These are phyloP conservation scores for Helminthosporium solani DNA, from an alignment of 2,329 filamentous ascomycete genomes.

Conservation along the genomic window DNA sequence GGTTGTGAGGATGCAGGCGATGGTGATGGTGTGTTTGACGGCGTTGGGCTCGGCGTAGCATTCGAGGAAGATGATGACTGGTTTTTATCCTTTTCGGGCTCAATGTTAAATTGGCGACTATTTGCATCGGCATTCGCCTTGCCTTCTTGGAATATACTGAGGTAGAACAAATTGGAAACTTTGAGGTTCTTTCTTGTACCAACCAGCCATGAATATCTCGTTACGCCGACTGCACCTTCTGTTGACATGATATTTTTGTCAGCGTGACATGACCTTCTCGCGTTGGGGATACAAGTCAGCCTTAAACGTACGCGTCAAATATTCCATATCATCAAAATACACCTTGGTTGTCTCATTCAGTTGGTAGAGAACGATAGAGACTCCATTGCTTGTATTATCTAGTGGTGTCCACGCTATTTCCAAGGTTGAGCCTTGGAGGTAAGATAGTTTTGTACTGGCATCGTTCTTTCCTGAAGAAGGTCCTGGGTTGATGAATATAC, in stretches of 20 bases:
- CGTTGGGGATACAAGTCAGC: too few relatives aligned
- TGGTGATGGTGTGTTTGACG: too few relatives aligned
- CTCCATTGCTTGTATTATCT: constrained; percentile 1
- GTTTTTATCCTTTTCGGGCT: too few relatives aligned
- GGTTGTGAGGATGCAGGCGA: too few relatives aligned
- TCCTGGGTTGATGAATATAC: constrained; percentile 3
- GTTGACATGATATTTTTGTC: not conserved
- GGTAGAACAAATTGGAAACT: constrained; percentile 10
- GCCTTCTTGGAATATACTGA: constrained; percentile 11
- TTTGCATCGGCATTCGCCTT: constrained; percentile 4
- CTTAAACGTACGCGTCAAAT: constrained; percentile 8
- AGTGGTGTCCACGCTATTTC: constrained; percentile 4
- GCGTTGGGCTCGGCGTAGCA: too few relatives aligned
- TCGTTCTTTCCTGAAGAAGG: not conserved
- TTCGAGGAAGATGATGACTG: too few relatives aligned
- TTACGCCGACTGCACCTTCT: constrained; percentile 3
- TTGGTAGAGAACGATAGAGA: constrained; percentile 10
- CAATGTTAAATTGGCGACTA: constrained; percentile 12
- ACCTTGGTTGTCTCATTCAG: constrained; percentile 6
- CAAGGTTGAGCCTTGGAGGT: constrained; percentile 3
- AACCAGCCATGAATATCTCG: constrained; percentile 7
- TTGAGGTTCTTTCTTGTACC: constrained; percentile 9
- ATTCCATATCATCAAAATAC: constrained; percentile 2
- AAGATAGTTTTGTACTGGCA: constrained; percentile 6
- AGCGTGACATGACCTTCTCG: too few relatives aligned